A percentile compares a stretch with the other conserved stretches of the same genome.
Conservation (phyloP, 768 basidiomycete species). For the Trametes gibbosa region DNA sequence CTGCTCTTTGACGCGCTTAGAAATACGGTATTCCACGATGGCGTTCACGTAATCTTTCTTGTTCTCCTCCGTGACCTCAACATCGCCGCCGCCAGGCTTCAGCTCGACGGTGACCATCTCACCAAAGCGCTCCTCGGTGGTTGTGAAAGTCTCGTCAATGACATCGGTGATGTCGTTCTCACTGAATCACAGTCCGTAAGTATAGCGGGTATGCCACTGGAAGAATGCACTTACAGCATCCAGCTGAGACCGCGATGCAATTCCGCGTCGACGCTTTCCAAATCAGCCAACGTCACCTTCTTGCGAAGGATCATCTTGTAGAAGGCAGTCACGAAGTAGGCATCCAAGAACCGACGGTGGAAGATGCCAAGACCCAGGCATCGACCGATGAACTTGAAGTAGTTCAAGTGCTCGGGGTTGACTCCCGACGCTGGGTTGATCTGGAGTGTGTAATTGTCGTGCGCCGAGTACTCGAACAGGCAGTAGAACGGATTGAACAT, state of each 20-base stretch:
- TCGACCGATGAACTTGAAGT: constrained; percentile 99
- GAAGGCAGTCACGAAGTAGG: constrained; percentile 99
- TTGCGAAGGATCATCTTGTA: constrained; percentile 99
- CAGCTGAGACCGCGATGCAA: constrained; percentile 93
- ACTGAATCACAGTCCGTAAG: constrained; percentile 39
- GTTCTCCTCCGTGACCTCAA: constrained; percentile 93
- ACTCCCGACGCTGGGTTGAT: constrained; percentile 98
- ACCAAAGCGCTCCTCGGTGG: constrained; percentile 96
- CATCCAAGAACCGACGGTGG: constrained; percentile 98
- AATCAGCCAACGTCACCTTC: constrained; percentile 89
- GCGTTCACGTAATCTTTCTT: constrained; percentile 97
- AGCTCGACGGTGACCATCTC: constrained; percentile 97
- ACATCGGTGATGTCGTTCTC: constrained; percentile 99
- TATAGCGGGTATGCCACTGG: neutral
- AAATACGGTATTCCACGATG: constrained; percentile 96
- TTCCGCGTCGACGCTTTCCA: constrained; percentile 97
- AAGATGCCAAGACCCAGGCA: constrained; percentile 96
- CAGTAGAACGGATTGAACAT: constrained; percentile 99
- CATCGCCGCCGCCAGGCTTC: constrained; percentile 81
- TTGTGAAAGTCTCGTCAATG: constrained; percentile 97
- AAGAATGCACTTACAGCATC: constrained; percentile 79
- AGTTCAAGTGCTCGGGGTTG: constrained; percentile 98
- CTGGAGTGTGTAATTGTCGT: constrained; percentile 99
- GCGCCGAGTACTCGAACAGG: constrained; percentile 98
- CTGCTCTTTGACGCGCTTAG: constrained; percentile 95